Base-by-base conservation (phyloP, 2,329 filamentous ascomycete genomes). In the Pyrenochaeta sp. region DNA sequence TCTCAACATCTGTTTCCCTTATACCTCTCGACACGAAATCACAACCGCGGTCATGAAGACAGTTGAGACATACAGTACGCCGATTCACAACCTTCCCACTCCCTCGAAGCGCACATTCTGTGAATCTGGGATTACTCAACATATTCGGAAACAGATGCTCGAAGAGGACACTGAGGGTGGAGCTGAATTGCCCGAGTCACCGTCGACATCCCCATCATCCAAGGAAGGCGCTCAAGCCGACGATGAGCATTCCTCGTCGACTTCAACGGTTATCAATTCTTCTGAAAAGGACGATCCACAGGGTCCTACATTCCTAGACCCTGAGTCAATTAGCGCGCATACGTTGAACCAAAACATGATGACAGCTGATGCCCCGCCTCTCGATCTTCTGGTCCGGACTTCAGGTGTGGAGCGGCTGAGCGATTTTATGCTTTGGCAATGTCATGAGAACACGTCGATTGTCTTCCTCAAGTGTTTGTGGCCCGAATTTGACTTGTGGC, bases 361-460 rank as follows among this genome's bases (percentile, higher is more conserved):
- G 74, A 97, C 93, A 3, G 83, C 87, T 35, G 84, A 85, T 39
- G 86, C 89, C 51, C 94, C 94, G 11, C 94, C 94, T 1, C 77
- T 97, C 28, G 94, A 99, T 65, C 81, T 99, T 9, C 85, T 99
- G 41, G 82, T 99, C 36, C 85, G 94, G 36, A 99, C 94, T 4
- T 96, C 91, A 51, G 93, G 92, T 19, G 94, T 99, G 10, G 88
- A 92, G 71, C 83, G 94, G 35, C 77, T 99, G 46, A 96, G 91
- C 66, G 94, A 99, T 69, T 99, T 97, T 63, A 94, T 99, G 92
- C 84, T 99, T 22, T 99, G 94, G 94, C 94, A 99, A 73, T 94
- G 90, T 61, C 92, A 97, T 66, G 84, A 96, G 65, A 81, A 93
- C 53, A 96, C 94, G 0, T 88, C 96, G 48, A 88, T 99, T 53